Conservation (phyloP, 2,329 filamentous ascomycete genomes). For the Calycina herbarum region DNA sequence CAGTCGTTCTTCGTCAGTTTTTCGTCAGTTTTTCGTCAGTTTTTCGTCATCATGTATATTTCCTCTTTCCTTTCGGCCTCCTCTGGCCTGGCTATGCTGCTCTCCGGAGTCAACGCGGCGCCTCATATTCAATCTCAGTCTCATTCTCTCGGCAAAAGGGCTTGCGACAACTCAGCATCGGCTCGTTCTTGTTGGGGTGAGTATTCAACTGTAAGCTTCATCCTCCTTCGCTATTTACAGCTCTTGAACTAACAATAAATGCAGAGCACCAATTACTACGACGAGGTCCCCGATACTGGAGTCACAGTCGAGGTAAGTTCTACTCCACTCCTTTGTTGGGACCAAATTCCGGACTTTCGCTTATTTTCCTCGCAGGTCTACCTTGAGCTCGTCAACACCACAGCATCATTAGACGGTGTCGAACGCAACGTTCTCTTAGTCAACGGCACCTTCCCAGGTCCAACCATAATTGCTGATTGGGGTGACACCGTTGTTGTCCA, state of each 20-base stretch:
- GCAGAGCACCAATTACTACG: conserved; percentile 41
- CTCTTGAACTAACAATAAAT: no score
- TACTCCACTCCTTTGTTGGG: conserved; percentile 34
- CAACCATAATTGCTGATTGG: conserved; percentile 32
- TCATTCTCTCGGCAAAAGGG: conserved; percentile 16
- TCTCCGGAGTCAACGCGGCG: conserved; percentile 21
- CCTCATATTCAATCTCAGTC: conserved; percentile 15
- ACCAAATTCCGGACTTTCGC: no score
- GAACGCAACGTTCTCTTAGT: conserved; percentile 52
- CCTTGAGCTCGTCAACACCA: conserved; percentile 30
- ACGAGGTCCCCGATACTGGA: conserved; percentile 44
- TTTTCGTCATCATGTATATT: conserved; percentile 12
- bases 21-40: neutral
- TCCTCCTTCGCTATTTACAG: no score
- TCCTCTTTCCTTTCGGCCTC: conserved; percentile 7
- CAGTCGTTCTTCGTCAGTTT: neutral
- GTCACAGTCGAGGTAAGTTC: conserved; percentile 51
- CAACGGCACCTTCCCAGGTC: conserved; percentile 39
- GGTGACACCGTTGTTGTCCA: conserved; percentile 49
- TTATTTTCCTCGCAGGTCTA: conserved; percentile 21
- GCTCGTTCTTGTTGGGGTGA: conserved; percentile 43
- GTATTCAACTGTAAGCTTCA: neutral
- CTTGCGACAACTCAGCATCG: conserved; percentile 27
- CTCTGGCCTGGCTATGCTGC: conserved; percentile 11
- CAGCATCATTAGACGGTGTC: conserved; percentile 40